Evolutionary conservation across 441 rosid species (phyloP), one percentile per base, ranked within the genome.

Genomic region (Capsella rubella): DNA sequence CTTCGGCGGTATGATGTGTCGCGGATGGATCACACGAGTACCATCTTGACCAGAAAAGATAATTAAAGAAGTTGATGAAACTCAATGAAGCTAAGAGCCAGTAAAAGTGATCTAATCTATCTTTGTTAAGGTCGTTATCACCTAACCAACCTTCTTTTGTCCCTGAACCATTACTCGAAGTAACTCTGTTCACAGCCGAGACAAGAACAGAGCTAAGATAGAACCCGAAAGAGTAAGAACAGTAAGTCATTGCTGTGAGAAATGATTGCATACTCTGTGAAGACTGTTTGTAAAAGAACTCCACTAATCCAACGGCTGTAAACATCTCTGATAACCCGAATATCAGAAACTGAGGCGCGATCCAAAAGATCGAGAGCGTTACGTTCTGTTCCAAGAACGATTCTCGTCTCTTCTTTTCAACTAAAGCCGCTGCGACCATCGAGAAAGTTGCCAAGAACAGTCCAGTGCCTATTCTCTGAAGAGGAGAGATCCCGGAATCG

Each of bases 291-390:
- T 88, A 88, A 78, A 88, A 88, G 66, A 88, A 88, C 74, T 88
- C 93, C 15, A 88, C 82, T 11, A 88, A 83, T 29, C 93, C 93
- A 3, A 88, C 90, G 1, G 90, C 93, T 1, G 93, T 88, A 77
- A 88, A 83, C 93, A 88, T 88, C 76, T 88, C 90, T 1, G 90
- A 86, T 6, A 88, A 72, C 14, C 93, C 93, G 2, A 88, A 88
- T 47, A 88, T 84, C 14, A 88, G 72, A 67, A 86, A 88, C 79
- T 88, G 89, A 0, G 90, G 93, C 2, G 89, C 81, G 58, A 88
- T 87, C 90, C 93, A 88, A 68, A 88, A 86, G 73, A 88, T 83
- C 5, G 89, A 85, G 3, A 88, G 42, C 6, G 73, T 82, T 51
- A 37, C 27, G 12, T 73, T 78, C 4, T 64, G 57, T 32, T 66